Percentiles rank a stretch among this genome's conserved stretches.
Conservation (phyloP, 495 filamentous ascomycete genomes). For the Penicillium antarcticum region DNA sequence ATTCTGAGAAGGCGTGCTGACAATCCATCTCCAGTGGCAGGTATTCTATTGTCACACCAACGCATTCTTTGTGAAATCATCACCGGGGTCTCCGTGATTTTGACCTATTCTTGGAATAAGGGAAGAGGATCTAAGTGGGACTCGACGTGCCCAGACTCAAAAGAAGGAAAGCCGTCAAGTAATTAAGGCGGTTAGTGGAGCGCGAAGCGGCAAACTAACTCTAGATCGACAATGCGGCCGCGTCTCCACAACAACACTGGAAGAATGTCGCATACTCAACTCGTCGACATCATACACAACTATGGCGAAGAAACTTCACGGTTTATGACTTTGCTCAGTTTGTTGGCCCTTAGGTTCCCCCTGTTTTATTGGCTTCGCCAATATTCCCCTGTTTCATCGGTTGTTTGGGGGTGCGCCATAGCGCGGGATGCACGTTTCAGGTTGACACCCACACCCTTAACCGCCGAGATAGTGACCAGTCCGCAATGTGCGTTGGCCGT, state of each 20-base stretch:
- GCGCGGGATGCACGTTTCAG: background rate
- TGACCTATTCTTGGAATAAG: too few relatives aligned
- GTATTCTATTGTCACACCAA: too few relatives aligned
- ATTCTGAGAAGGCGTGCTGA: too few relatives aligned
- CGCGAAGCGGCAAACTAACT: too few relatives aligned
- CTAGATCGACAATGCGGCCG: background rate
- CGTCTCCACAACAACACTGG: background rate
- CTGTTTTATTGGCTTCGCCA: background rate
- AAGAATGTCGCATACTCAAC: background rate
- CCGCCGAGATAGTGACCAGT: constrained; percentile 4
- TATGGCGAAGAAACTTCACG: background rate
- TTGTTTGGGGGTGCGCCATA: background rate
- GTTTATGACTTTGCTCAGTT: background rate
- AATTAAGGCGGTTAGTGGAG: too few relatives aligned
- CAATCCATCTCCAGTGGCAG: too few relatives aligned
- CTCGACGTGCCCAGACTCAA: too few relatives aligned
- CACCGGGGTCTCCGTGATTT: too few relatives aligned
- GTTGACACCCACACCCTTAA: background rate
- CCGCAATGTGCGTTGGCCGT: background rate
- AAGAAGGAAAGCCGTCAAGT: too few relatives aligned
- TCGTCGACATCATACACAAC: too few relatives aligned
- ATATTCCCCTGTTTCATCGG: constrained; percentile 4
- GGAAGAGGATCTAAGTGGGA: too few relatives aligned
- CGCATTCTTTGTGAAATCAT: too few relatives aligned
- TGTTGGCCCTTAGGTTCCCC: background rate